Base-by-base conservation (phyloP, 225 moss, liverwort and hornwort genomes). In the Anthoceros angustus region DNA sequence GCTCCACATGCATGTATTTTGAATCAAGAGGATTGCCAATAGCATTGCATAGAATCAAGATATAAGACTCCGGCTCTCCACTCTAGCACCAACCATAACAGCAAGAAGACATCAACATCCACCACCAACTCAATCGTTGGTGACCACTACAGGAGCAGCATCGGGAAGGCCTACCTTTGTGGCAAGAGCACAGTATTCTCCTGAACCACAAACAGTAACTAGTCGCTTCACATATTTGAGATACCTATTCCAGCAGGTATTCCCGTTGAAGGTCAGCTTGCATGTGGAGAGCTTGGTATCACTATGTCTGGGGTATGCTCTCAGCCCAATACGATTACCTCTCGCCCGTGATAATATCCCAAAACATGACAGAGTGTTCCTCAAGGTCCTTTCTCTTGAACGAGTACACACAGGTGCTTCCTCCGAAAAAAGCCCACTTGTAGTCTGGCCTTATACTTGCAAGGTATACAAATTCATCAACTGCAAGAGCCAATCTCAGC, bases 11-110 rank as follows among this genome's bases (percentile, higher is more conserved):
- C 64, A 87, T 69, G 65, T 71, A 69, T 70, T 81, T 98, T 24
- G 91, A 91, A 64, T 87, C 86, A 50, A 91, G 73, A 11, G 95
- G 95, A 74, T 76, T 92, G 61, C 95, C 95, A 78, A 89, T 89
- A 39, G 85, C 80, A 64, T 91, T 92, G 76, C 88, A 98, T 48
- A 98, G 70, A 62, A 88, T 91, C 63, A 98, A 49, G 18, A 81
- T 74, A 69, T 81, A 93, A 42, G 87, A 85, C 65, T 71, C 70
- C 64, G 84, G 64, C 73, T 84, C 82, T 64, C 87, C 86, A 42
- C 87, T 87, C 93, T 93, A 70, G 25, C 23, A 7, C 66, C 21
- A 20, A 42, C n/a, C 14, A 55, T 18, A 55, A 20, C 55, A 55
- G n/a, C 55, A 18, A 5, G 7, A 15, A 20, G 18, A 20, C 55